Evolutionary conservation across 257 asterid species (phyloP).

Genomic region (Catharanthus roseus): DNA sequence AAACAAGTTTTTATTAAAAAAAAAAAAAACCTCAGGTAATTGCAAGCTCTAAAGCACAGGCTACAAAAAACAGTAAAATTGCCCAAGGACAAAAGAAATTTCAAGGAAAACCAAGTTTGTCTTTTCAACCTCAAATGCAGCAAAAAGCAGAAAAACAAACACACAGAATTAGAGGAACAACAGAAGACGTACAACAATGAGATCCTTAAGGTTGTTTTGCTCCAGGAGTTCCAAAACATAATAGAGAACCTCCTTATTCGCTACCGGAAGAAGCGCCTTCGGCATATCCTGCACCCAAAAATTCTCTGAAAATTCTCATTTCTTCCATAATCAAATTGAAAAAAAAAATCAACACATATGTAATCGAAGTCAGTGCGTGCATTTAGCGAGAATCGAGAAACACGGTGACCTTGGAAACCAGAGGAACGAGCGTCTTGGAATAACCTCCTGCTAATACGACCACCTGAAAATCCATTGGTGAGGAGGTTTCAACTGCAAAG

Average conservation of each 20-base stretch:
- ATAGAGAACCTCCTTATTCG: constrained; percentile 76
- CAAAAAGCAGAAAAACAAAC: background rate
- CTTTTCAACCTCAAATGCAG: background rate
- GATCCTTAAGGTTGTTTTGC: constrained; percentile 61
- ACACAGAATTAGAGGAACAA: background rate
- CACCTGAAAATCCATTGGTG: constrained; percentile 78
- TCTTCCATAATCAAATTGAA: constrained; percentile 5
- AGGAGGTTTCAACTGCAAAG: background rate
- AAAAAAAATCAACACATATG: background rate
- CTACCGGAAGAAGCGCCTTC: constrained; percentile 80
- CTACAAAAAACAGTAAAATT: background rate
- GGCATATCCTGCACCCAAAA: constrained; percentile 66
- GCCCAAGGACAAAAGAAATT: background rate
- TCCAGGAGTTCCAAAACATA: constrained; percentile 87
- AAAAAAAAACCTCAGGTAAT: background rate
- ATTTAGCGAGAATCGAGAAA: background rate
- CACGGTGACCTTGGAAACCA: constrained; percentile 67
- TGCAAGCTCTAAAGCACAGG: background rate
- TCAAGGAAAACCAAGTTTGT: background rate
- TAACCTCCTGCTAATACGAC: constrained; percentile 93
- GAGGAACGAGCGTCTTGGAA: constrained; percentile 75
- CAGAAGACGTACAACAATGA: constrained; percentile 54
- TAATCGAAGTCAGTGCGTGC: background rate
- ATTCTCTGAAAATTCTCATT: background rate
- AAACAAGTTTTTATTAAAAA: constrained; percentile 4